Conservation (phyloP, 73 alveolate species). For the Urostyla sp. region DNA sequence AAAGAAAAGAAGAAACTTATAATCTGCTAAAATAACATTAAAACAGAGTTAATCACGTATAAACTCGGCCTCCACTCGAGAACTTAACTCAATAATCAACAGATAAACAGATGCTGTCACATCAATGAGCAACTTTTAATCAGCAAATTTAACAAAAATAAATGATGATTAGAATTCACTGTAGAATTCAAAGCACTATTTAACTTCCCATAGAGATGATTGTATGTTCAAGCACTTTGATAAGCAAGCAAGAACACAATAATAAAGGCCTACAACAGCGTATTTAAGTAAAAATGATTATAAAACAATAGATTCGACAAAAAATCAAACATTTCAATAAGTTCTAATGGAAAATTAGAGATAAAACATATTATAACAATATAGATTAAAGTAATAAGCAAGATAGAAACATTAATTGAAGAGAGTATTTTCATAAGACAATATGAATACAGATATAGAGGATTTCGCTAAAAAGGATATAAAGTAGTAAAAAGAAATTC, state of each 20-base stretch:
- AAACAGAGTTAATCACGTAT: too few relatives aligned
- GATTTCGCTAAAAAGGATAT: background rate
- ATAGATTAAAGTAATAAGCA: background rate
- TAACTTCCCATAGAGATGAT: conserved; percentile 18
- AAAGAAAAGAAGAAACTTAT: too few relatives aligned
- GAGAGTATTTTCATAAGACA: conserved; percentile 47
- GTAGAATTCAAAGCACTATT: background rate
- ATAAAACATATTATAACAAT: conserved; percentile 6
- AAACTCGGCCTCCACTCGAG: too few relatives aligned
- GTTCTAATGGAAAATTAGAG: background rate
- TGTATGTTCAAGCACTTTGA: conserved; percentile 14
- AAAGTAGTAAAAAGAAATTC: conserved; percentile 6
- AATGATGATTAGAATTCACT: conserved; percentile 13
- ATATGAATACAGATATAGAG: conserved; percentile 8
- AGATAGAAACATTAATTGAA: too few relatives aligned
- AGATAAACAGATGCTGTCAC: background rate
- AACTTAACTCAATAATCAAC: background rate
- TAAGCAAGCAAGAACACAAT: background rate
- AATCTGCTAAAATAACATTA: too few relatives aligned
- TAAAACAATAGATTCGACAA: background rate
- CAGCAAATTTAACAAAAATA: background rate
- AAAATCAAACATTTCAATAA: background rate
- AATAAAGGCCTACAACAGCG: conserved; percentile 46
- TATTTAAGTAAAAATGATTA: background rate
- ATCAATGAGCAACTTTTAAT: background rate